These are phyloP conservation scores for Salix dunnii DNA, from an alignment of 345 rosid genomes.

Conservation along the genomic window DNA sequence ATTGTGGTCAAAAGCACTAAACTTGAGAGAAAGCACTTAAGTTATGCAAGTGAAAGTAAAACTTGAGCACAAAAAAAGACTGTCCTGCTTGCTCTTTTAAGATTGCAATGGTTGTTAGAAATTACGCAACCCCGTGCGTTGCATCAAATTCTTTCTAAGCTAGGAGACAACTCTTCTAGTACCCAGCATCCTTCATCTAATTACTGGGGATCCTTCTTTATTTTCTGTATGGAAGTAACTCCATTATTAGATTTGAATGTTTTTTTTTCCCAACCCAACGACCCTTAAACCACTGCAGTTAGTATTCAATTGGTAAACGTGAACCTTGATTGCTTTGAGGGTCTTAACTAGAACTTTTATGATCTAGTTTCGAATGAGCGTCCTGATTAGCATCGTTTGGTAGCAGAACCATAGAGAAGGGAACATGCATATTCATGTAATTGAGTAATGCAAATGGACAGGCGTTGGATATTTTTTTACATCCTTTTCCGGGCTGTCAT, in stretches of 20 bases:
- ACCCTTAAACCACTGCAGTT: not conserved
- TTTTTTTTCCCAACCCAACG: not conserved
- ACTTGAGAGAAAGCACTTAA: not conserved
- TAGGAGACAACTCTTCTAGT: not conserved
- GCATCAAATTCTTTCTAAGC: not conserved
- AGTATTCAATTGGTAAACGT: not conserved
- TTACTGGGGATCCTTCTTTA: not conserved
- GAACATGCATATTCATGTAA: not conserved
- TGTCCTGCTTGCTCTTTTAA: not conserved
- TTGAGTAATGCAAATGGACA: not conserved
- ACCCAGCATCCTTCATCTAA: not conserved
- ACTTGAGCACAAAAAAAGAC: not conserved
- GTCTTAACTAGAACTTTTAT: not conserved
- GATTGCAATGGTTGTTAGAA: not conserved
- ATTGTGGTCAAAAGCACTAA: not conserved
- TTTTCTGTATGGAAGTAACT: no score
- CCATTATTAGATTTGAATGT: not conserved
- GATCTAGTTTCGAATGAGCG: not conserved
- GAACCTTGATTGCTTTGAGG: not conserved
- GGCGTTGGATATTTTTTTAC: not conserved
- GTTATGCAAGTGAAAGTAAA: not conserved
- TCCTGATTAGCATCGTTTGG: not conserved
- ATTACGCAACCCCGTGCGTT: not conserved
- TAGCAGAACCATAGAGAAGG: not conserved
- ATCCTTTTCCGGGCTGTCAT: not conserved